A percentile compares a stretch with the other conserved stretches of the same genome.
These are phyloP conservation scores for Sphaerulina populicola DNA, from an alignment of 2,329 filamentous ascomycete species.

Conservation along the genomic window DNA sequence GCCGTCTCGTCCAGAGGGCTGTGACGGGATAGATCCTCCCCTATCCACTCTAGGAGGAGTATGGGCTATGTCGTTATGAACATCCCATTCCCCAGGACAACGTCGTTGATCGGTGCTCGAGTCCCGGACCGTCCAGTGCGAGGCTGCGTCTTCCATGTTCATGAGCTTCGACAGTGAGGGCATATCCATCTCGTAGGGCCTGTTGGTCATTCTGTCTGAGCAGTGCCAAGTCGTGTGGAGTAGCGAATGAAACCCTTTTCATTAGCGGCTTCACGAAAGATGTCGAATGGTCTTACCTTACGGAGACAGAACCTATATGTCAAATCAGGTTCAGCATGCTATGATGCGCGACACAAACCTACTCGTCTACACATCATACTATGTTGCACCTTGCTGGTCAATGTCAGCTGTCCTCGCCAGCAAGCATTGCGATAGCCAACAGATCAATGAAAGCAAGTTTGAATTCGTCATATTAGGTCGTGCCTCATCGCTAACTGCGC, in stretches of 20 bases:
- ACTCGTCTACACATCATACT: neutral
- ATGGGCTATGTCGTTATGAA: neutral
- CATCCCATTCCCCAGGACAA: neutral
- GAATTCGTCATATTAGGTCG: neutral
- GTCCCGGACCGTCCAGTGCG: neutral
- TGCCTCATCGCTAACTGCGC: constrained; percentile 1
- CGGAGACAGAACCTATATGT: neutral
- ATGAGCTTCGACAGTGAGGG: neutral
- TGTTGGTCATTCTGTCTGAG: constrained; percentile 1
- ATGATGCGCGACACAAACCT: neutral
- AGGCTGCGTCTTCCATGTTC: neutral
- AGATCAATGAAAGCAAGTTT: neutral
- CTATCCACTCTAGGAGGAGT: neutral
- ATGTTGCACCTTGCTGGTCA: neutral
- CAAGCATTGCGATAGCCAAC: neutral
- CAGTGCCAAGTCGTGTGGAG: neutral
- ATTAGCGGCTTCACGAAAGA: neutral
- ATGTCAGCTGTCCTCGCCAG: neutral
- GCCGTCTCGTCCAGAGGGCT: too few relatives aligned
- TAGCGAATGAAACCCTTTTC: neutral
- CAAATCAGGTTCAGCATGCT: neutral
- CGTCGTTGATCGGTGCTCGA: neutral
- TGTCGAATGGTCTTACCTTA: too few relatives aligned
- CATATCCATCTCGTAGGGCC: constrained; percentile 3
- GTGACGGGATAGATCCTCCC: too few relatives aligned